A percentile compares a stretch with the other conserved stretches of the same genome.
Conservation (phyloP, 108 stramenopile genomes). For the Skeletonema marinoi region DNA sequence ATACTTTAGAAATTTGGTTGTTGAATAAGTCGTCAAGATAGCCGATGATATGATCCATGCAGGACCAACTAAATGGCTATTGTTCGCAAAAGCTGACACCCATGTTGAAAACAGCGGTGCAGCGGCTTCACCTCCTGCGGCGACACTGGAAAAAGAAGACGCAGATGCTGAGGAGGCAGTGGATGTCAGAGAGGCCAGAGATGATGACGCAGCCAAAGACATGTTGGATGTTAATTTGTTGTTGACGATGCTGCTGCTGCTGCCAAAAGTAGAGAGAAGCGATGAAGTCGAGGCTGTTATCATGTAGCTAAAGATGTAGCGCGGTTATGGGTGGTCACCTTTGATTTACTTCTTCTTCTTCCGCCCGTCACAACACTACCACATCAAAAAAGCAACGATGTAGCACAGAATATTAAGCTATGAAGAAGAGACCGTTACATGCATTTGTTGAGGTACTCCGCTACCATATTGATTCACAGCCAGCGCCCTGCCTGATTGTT, state of each 20-base stretch:
- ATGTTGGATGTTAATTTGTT: slow-evolving; percentile 12
- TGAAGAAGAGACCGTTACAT: not conserved
- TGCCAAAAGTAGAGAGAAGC: not conserved
- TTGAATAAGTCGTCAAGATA: slow-evolving; percentile 74
- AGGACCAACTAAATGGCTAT: slow-evolving; percentile 55
- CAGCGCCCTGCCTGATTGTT: too few relatives aligned
- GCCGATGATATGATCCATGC: slow-evolving; percentile 73
- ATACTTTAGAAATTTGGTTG: slow-evolving; percentile 74
- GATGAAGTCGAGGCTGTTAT: slow-evolving; percentile 13
- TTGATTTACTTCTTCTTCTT: not conserved
- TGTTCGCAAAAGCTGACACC: slow-evolving; percentile 29
- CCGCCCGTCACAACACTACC: not conserved
- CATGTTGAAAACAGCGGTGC: slow-evolving; percentile 13
- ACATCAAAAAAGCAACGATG: too few relatives aligned
- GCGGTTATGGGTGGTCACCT: not conserved
- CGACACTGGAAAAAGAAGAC: slow-evolving; percentile 7
- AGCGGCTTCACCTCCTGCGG: slow-evolving; percentile 10
- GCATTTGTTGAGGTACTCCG: too few relatives aligned
- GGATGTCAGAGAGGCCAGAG: slow-evolving; percentile 24
- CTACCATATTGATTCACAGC: too few relatives aligned
- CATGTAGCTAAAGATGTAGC: slow-evolving; percentile 27
- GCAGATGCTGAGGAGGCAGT: slow-evolving; percentile 12
- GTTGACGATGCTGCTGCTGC: not conserved
- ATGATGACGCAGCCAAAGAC: slow-evolving; percentile 38
- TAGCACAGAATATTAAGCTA: not conserved